Percentiles rank a stretch among this genome's conserved stretches.
phyloP scores from a whole-genome alignment of 2,329 filamentous ascomycete species.

The Elsinoe ampelina region DNA sequence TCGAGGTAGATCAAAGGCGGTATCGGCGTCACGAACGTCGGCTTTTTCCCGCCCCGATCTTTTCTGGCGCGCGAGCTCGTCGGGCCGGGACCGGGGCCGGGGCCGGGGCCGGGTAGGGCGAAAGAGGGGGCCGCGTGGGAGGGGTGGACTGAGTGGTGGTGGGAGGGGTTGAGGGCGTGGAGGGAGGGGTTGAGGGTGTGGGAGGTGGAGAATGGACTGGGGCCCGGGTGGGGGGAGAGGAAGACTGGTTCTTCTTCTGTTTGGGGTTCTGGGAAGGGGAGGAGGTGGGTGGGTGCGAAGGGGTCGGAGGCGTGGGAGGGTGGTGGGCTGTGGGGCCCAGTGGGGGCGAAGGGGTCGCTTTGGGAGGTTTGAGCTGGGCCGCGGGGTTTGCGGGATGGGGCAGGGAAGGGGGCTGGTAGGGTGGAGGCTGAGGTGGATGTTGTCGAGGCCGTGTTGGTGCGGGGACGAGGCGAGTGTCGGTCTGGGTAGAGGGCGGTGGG shows the following conservation, averaged over 20 bases:
- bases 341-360: neutral
- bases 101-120: neutral
- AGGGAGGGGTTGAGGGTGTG: neutral
- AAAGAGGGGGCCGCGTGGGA: neutral
- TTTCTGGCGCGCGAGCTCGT: neutral
- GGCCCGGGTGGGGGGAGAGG: neutral
- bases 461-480: neutral
- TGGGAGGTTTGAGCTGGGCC: neutral
- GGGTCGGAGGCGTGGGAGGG: neutral
- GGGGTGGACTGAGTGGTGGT: neutral
- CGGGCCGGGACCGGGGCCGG: neutral
- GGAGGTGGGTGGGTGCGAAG: neutral
- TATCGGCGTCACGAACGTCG: neutral
- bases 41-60: neutral
- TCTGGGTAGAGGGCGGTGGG: neutral
- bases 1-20: neutral
- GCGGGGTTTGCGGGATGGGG: neutral
- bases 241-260: neutral
- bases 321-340: neutral
- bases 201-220: neutral
- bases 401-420: neutral
- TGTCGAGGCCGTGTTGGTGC: neutral
- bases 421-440: neutral
- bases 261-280: no score
- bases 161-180: neutral